Evolutionary conservation across 768 basidiomycete genomes (phyloP).

Genomic region (Collybia mongolica): DNA sequence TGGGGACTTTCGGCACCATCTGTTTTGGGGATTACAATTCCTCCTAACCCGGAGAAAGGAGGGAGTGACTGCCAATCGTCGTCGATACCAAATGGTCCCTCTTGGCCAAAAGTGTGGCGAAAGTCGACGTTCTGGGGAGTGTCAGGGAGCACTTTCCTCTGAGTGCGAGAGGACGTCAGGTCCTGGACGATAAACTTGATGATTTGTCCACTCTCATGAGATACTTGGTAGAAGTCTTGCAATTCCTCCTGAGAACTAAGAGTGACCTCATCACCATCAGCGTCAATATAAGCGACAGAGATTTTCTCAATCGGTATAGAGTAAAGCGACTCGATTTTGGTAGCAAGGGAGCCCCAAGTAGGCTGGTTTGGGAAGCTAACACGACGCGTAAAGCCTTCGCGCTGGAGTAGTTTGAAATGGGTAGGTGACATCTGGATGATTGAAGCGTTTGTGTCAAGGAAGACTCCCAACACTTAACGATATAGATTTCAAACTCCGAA

Average conservation of each 20-base stretch:
- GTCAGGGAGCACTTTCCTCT: conserved; percentile 27
- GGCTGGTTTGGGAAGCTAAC: conserved; percentile 51
- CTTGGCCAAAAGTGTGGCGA: conserved; percentile 62
- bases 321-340: conserved; percentile 50
- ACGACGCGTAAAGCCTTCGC: conserved; percentile 58
- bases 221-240: conserved; percentile 60
- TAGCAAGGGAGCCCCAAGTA: conserved; percentile 49
- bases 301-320: conserved; percentile 55
- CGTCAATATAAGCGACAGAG: conserved; percentile 71
- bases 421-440: conserved; percentile 40
- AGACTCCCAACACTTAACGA: conserved; percentile 4
- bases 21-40: conserved; percentile 32
- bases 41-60: conserved; percentile 27
- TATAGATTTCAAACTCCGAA: conserved; percentile 17
- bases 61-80: conserved; percentile 67
- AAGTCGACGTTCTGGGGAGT: conserved; percentile 27
- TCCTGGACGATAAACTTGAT: conserved; percentile 69
- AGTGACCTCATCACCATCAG: conserved; percentile 75
- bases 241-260: conserved; percentile 77
- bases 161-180: conserved; percentile 38
- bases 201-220: conserved; percentile 25
- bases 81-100: conserved; percentile 42
- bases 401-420: conserved; percentile 66
- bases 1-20: conserved; percentile 43
- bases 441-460: not conserved